Conservation (phyloP, 345 rosid species). For the Adansonia digitata region DNA sequence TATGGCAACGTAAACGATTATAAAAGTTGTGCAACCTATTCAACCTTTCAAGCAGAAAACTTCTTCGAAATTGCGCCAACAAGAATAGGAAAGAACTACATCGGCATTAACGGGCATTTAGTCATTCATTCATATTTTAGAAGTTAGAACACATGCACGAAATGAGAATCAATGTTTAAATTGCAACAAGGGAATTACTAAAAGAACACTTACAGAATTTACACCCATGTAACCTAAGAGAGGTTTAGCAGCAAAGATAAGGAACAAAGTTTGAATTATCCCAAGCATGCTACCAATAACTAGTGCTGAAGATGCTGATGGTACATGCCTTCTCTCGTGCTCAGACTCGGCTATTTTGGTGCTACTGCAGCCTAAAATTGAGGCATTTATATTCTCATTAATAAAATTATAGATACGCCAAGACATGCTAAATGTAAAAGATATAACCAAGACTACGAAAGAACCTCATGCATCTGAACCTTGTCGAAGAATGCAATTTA, state of each 20-base stretch:
- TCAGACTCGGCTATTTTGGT: slow-evolving; percentile 11
- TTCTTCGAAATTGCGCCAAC: background rate
- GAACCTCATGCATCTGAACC: background rate
- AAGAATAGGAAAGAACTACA: background rate
- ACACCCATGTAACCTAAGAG: slow-evolving; percentile 56
- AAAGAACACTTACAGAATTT: slow-evolving; percentile 30
- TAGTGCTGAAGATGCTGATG: slow-evolving; percentile 63
- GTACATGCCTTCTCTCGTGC: slow-evolving; percentile 33
- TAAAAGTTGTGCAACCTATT: background rate
- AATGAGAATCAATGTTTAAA: background rate
- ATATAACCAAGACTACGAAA: background rate
- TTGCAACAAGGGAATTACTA: background rate
- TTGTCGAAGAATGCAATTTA: background rate
- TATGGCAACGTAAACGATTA: background rate
- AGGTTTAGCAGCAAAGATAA: slow-evolving; percentile 43
- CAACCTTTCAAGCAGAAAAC: background rate
- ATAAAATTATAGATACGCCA: background rate
- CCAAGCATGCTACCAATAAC: slow-evolving; percentile 58
- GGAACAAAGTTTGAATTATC: slow-evolving; percentile 47
- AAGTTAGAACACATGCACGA: background rate
- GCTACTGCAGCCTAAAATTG: background rate
- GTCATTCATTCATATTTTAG: background rate
- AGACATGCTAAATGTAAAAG: background rate
- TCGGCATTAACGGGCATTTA: background rate
- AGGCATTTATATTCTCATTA: slow-evolving; percentile 17